Evolutionary conservation across 805 yeast species (phyloP).

Genomic region (Kluyveromyces aestuarii): DNA sequence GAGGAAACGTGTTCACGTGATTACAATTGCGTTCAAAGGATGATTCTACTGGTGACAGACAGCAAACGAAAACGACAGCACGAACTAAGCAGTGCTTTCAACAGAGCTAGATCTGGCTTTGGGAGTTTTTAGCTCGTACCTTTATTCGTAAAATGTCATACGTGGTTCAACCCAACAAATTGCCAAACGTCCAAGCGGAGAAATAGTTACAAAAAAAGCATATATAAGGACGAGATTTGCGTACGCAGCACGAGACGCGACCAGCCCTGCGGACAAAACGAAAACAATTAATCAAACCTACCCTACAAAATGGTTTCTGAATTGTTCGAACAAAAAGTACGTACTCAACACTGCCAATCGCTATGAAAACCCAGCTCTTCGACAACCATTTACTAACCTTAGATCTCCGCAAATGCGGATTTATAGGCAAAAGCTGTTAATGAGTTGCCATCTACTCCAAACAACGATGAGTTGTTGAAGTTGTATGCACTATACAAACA

Average conservation of each 20-base stretch:
- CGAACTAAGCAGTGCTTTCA: no score
- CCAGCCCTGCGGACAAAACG: background rate
- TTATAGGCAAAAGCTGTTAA: slow-evolving; percentile 71
- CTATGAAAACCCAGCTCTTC: background rate
- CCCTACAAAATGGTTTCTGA: slow-evolving; percentile 23
- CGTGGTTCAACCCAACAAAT: background rate
- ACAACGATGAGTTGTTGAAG: slow-evolving; percentile 76
- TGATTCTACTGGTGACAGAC: no score
- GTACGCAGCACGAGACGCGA: background rate
- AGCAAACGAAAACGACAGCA: no score
- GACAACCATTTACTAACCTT: slow-evolving; percentile 3
- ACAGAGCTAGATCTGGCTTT: no score
- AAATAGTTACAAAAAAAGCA: background rate
- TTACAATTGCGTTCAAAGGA: no score
- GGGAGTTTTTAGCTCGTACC: no score
- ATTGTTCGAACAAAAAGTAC: slow-evolving; percentile 24
- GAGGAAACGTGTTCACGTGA: no score
- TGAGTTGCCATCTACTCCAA: slow-evolving; percentile 65
- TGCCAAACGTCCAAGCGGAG: background rate
- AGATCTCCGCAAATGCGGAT: slow-evolving; percentile 15
- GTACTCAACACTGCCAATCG: background rate
- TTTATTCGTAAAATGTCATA: no score
- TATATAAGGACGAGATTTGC: background rate
- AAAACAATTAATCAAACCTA: background rate
- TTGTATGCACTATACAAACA: slow-evolving; percentile 93